These are phyloP conservation scores for Pueraria montana DNA, from an alignment of 306 rosid genomes.

Conservation along the genomic window DNA sequence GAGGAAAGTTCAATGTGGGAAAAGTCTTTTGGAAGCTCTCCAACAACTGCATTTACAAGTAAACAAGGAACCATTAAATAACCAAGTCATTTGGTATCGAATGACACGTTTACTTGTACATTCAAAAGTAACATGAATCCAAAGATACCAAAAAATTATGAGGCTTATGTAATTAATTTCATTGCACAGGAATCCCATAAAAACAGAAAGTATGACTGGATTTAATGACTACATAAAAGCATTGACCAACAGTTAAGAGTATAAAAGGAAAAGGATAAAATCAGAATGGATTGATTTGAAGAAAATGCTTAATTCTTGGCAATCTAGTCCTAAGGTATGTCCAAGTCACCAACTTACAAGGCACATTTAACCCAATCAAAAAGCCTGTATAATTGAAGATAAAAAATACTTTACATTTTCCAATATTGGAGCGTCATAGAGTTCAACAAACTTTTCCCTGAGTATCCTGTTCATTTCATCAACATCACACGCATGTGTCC, in stretches of 20 bases:
- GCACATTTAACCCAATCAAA: not conserved
- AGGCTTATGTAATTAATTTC: not conserved
- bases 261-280: constrained; percentile 4
- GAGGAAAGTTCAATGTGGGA: constrained; percentile 73
- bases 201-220: not conserved
- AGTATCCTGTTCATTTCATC: constrained; percentile 89
- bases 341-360: not conserved
- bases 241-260: not conserved
- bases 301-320: constrained; percentile 8
- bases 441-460: constrained; percentile 92
- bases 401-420: constrained; percentile 77
- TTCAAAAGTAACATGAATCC: constrained; percentile 13
- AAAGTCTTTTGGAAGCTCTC: constrained; percentile 76
- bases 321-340: constrained; percentile 27
- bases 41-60: constrained; percentile 66
- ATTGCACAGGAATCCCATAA: not conserved
- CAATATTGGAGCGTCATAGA: constrained; percentile 79
- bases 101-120: not conserved
- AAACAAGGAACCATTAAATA: constrained; percentile 26
- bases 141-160: not conserved
- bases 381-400: not conserved
- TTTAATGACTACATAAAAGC: not conserved
- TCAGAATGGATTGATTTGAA: constrained; percentile 11
- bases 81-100: constrained; percentile 28
- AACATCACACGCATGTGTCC: constrained; percentile 98